Base-by-base conservation (phyloP, 2,329 filamentous ascomycete genomes). In the Fusarium sp. region DNA sequence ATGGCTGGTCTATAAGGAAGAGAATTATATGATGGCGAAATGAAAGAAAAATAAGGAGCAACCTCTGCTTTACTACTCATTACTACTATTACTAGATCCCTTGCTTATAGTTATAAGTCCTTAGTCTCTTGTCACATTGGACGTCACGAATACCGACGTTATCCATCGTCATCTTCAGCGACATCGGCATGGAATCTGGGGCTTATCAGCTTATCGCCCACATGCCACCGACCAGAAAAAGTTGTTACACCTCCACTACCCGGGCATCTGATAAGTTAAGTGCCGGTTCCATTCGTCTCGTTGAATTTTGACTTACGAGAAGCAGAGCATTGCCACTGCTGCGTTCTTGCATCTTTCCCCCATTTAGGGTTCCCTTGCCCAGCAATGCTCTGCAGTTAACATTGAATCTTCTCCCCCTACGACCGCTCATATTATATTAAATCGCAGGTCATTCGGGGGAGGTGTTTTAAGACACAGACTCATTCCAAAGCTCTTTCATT, bases 171-270 rank as follows among this genome's bases (percentile, higher is more conserved):
- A 64, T 64, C 9, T 22, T 55, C 36, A 62, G 75, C 75, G 75
- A 76, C 63, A 73, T 70, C 75, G 75, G 70, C 72, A 66, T 44
- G 17, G 27, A 61, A 64, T 36, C 62, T 49, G 61, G 68, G 68
- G 63, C 71, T 76, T 77, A 77, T 77, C 75, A 55, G 72, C 65
- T 77, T 77, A 77, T 77, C 76, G 65, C 35, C 29, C 65, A 70
- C 65, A 60, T 55, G 56, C 53, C 42, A 38, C 39, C 29, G 27
- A 39, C 45, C 27, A 41, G 60, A 65, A 61, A 68, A 60, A 62
- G 53, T 42, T 58, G 62, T 29, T 59, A 47, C 52, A 73, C 70
- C 66, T 70, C 71, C 61, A 66, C 60, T 72, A 53, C 55, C 69
- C 62, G 59, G 36, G 25, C 57, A 73, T 76, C 66, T 69, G 61